Conservation (phyloP, 352 stramenopile genomes). For the Globisporangium cederbergense region DNA sequence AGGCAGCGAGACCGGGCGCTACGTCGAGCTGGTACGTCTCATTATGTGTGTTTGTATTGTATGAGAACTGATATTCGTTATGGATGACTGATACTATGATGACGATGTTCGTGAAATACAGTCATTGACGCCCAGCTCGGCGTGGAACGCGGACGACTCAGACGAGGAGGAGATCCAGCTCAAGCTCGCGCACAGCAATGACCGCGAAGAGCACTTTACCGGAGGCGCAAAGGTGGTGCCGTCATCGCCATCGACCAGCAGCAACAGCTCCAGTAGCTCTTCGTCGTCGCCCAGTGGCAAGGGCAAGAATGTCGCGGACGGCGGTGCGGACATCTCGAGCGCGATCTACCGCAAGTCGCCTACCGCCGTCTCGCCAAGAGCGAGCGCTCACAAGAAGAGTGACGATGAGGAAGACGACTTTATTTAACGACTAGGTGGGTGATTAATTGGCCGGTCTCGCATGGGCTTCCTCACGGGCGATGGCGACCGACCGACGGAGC, state of each 20-base stretch:
- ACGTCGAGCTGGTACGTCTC: constrained; percentile 66
- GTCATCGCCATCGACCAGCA: constrained; percentile 21
- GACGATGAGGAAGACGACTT: constrained; percentile 66
- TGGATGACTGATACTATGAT: constrained; percentile 2
- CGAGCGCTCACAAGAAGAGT: constrained; percentile 24
- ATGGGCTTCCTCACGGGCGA: background rate
- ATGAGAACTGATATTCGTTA: background rate
- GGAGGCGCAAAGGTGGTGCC: constrained; percentile 21
- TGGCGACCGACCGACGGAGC: background rate
- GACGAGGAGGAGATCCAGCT: constrained; percentile 82
- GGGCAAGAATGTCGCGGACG: constrained; percentile 20
- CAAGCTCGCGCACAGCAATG: constrained; percentile 31
- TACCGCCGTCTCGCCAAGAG: constrained; percentile 26
- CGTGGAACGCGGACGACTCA: constrained; percentile 78
- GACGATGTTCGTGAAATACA: constrained; percentile 21
- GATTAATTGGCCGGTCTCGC: background rate
- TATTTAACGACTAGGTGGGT: constrained; percentile 41
- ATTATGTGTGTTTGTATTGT: too few relatives aligned
- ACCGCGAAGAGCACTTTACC: constrained; percentile 15
- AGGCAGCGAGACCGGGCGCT: constrained; percentile 33
- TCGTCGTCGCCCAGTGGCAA: constrained; percentile 13
- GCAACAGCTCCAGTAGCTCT: constrained; percentile 9
- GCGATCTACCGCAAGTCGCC: constrained; percentile 38
- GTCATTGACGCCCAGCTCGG: constrained; percentile 72
- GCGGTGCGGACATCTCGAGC: constrained; percentile 28